Conservation (phyloP, 306 rosid species). For the Corylus heterophylla region DNA sequence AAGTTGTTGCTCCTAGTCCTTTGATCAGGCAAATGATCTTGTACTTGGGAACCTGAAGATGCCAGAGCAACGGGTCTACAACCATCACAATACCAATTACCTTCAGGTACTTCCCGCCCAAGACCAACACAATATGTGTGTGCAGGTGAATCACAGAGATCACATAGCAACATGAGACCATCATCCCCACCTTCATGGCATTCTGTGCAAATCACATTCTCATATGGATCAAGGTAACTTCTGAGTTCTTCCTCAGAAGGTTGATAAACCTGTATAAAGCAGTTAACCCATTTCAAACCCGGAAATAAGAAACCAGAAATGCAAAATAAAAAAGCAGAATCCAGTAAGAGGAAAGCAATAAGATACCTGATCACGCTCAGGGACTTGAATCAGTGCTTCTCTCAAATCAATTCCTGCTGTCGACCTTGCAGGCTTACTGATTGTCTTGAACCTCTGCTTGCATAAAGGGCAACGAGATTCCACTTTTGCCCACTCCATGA, state of each 20-base stretch:
- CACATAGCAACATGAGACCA: conserved; percentile 88
- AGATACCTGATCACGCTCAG: conserved; percentile 96
- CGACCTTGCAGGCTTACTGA: conserved; percentile 71
- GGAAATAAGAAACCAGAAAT: conserved; percentile 14
- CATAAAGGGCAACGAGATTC: conserved; percentile 98
- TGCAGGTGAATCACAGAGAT: conserved; percentile 94
- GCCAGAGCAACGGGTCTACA: conserved; percentile 77
- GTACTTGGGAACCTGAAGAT: conserved; percentile 72
- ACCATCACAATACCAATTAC: conserved; percentile 90
- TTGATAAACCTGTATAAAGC: conserved; percentile 76
- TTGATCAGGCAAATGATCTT: conserved; percentile 52
- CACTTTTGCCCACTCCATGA: conserved; percentile 98
- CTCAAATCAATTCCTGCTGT: conserved; percentile 62
- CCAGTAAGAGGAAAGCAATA: conserved; percentile 9
- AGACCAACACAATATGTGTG: conserved; percentile 97
- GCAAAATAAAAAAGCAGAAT: conserved; percentile 24
- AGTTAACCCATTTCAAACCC: conserved; percentile 23
- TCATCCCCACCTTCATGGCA: conserved; percentile 94
- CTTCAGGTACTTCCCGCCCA: conserved; percentile 88
- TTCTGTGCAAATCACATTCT: conserved; percentile 81
- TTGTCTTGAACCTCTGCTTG: conserved; percentile 91
- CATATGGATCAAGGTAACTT: conserved; percentile 95
- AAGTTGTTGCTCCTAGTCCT: conserved; percentile 46
- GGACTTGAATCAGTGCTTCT: conserved; percentile 68
- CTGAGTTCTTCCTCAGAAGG: conserved; percentile 98